Evolutionary conservation across 306 rosid genomes (phyloP).

Genomic region (Abrus precatorius): DNA sequence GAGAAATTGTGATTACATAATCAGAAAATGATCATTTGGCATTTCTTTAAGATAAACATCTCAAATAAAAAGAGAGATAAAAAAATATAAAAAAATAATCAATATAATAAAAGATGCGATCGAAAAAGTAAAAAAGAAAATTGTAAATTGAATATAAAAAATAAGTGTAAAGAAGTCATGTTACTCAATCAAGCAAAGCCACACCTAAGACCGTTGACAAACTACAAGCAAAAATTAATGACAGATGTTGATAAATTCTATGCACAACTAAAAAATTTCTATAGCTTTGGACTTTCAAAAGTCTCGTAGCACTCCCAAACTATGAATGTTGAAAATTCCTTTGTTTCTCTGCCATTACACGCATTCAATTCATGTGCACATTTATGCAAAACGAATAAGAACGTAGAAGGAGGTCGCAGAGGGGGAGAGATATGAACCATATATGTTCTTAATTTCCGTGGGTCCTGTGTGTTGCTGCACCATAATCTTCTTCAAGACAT

Average conservation of each 20-base stretch:
- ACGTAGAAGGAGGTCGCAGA: not conserved
- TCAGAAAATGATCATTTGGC: not conserved
- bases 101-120: not conserved
- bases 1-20: not conserved
- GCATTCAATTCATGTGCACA: not conserved
- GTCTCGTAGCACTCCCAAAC: constrained; percentile 2
- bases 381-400: not conserved
- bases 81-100: not conserved
- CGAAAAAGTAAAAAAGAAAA: not conserved
- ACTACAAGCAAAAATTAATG: not conserved
- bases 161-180: not conserved
- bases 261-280: not conserved
- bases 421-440: not conserved
- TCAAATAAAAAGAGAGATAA: not conserved
- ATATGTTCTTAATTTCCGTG: not conserved
- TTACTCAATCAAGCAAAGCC: not conserved
- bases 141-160: not conserved
- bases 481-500: not conserved
- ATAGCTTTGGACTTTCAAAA: constrained; percentile 38
- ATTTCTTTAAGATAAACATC: not conserved
- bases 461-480: not conserved
- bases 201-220: constrained; percentile 18
- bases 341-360: not conserved
- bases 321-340: constrained; percentile 3
- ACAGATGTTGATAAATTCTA: not conserved